Base-by-base conservation (phyloP, 495 filamentous ascomycete species). In the Neurospora terricola region DNA sequence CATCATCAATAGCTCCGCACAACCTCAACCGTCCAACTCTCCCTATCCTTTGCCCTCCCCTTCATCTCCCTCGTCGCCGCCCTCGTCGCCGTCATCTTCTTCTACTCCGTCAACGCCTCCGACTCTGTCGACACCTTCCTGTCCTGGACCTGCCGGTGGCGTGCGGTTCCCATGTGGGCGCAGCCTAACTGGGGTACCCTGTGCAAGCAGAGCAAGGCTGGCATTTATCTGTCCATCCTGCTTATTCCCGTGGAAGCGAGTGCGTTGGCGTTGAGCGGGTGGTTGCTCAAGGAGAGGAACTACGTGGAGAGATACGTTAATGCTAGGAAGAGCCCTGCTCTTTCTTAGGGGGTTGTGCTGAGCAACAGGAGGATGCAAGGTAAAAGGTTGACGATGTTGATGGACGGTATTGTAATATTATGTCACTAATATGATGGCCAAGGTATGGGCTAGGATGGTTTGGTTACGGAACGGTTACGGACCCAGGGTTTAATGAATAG, bases 141-240 rank as follows among this genome's bases (percentile, higher is more conserved):
- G 76, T 86, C 83, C 78, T 89, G 87, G 87, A 84, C 82, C 36
- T 89, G 87, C 79, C 85, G 84, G 69, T 89, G 86, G 86, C 76
- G 75, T 6, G 73, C 77, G 45, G 75, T 87, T 37, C 75, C 76
- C 73, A 88, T 88, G 86, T 69, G 69, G 23, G 66, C 78, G 43
- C 74, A 80, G 76, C 87, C 87, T 59, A 79, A 85, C 74, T 89
- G 84, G 79, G 80, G 77, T 9, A 82, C 81, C 1, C 76, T 89
- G 38, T 89, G 87, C 78, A 79, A 75, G 45, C 83, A 88, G 81
- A 84, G 83, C 79, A 79, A 82, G 73, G 82, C 82, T 5, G 85
- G 82, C 7, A 73, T 88, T 62, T 87, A 86, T 73, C 77, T 88
- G 37, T 84, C 81, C 38, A 81, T 89, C 74, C 74, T 87, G 75